Evolutionary conservation across 495 filamentous ascomycete species (phyloP), one percentile per base, ranked within the genome.

Genomic region (Tuber umbilicatum): DNA sequence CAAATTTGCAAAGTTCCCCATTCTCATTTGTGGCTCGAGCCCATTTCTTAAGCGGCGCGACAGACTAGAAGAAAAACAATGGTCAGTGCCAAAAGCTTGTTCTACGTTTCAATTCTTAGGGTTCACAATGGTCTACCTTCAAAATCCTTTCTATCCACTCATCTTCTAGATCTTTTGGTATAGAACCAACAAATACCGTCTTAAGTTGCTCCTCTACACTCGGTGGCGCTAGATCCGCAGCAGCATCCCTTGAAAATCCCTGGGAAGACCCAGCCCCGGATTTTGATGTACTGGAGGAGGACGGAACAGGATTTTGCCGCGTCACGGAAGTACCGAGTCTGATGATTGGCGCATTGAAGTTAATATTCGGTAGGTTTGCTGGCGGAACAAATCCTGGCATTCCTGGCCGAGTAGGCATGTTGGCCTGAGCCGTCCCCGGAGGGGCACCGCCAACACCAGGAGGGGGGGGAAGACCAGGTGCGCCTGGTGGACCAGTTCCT

Each of bases 301-400:
- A 76, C 35, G 80, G 80, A n/a, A 81, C 71, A n/a, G 80, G 79
- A 68, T 81, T 81, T 73, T 81, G 79, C 67, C 93, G 93, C 38
- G 88, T 83, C 7, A 91, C 90, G 5, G 88, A 88, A 14, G 88
- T 87, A 16, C 94, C 94, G 47, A 99, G 87, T 38, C 95, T 92
- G 83, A 99, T 98, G 47, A 98, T 94, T 70, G 96, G 94, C 31
- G 95, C 96, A 82, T 91, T 95, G 85, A 97, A 97, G 85, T 99
- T 97, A 85, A 99, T 97, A 83, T 97, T 95, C 14, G 95, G 94
- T 87, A 97, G 91, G 82, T 95, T 97, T 67, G 93, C 86, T 37
- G 94, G 94, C 37, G 93, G 89, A 86, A 97, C 93, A 83, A 97
- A 97, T 83, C 90, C 85, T 73, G 92, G 92, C 77, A 96, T 90